These are phyloP conservation scores for Aspergillus quadricinctus DNA, from an alignment of 2,329 filamentous ascomycete genomes.

Conservation along the genomic window DNA sequence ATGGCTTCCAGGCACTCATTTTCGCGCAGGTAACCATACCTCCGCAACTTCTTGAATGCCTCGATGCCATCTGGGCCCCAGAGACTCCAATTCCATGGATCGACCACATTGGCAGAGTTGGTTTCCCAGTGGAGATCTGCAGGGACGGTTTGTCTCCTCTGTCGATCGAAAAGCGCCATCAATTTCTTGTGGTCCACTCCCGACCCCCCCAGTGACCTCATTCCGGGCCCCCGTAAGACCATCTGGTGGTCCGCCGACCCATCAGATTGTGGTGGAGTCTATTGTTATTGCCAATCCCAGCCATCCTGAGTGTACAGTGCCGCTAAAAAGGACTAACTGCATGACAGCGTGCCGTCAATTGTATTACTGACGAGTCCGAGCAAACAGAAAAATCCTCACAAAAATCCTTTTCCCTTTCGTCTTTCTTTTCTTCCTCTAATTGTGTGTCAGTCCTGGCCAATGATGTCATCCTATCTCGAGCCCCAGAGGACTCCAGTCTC, in stretches of 20 bases:
- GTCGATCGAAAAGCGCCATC: conserved; percentile 7
- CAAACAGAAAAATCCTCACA: neutral
- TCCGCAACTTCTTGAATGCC: neutral
- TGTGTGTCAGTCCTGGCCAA: neutral
- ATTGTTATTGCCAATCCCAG: conserved; percentile 8
- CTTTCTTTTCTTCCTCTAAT: neutral
- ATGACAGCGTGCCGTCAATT: neutral
- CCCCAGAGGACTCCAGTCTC: neutral
- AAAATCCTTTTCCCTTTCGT: neutral
- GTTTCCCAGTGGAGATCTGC: conserved; percentile 6
- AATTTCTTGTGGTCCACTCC: conserved; percentile 5
- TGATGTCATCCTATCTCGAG: neutral
- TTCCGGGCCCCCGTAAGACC: conserved; percentile 8
- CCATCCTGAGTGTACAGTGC: conserved; percentile 1
- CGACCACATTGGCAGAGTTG: neutral
- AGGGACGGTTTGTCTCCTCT: conserved; percentile 6
- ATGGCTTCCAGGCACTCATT: neutral
- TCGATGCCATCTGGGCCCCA: neutral
- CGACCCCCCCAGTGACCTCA: conserved; percentile 16
- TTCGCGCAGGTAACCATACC: neutral
- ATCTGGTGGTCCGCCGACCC: conserved; percentile 9
- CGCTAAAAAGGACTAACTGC: neutral
- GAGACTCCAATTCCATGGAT: neutral
- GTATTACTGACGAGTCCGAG: neutral
- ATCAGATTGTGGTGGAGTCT: conserved; percentile 9